Conservation (phyloP, 352 stramenopile genomes). For the Pythium insidiosum region DNA sequence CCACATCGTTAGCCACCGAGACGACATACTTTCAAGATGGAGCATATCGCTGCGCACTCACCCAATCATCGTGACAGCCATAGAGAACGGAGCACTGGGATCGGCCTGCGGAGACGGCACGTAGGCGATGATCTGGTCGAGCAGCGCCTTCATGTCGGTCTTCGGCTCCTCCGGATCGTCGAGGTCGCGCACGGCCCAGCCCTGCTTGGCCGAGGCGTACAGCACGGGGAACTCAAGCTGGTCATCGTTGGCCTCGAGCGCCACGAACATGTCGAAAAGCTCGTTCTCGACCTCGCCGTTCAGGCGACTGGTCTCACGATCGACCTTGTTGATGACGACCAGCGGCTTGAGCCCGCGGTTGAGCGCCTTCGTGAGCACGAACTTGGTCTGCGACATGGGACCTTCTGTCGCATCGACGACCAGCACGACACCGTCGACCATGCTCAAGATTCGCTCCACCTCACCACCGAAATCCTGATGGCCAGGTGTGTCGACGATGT, state of each 20-base stretch:
- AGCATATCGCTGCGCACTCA: slow-evolving; percentile 13
- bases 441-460: slow-evolving; percentile 95
- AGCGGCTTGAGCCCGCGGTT: slow-evolving; percentile 89
- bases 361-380: slow-evolving; percentile 96
- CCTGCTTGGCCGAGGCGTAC: slow-evolving; percentile 94
- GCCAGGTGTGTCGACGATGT: slow-evolving; percentile 97
- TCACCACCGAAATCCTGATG: slow-evolving; percentile 99
- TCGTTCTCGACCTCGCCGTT: slow-evolving; percentile 95
- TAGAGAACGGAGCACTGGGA: slow-evolving; percentile 86
- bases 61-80: slow-evolving; percentile 94
- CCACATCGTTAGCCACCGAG: too few relatives aligned
- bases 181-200: slow-evolving; percentile 91
- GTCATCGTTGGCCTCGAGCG: slow-evolving; percentile 89
- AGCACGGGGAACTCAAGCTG: slow-evolving; percentile 96
- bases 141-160: slow-evolving; percentile 92
- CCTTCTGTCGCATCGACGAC: slow-evolving; percentile 97
- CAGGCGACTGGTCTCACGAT: slow-evolving; percentile 86
- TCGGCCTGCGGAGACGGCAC: slow-evolving; percentile 86
- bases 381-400: slow-evolving; percentile 98
- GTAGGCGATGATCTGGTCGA: slow-evolving; percentile 95
- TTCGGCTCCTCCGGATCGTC: slow-evolving; percentile 50
- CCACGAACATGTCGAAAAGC: slow-evolving; percentile 96
- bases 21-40: too few relatives aligned
- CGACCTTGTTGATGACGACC: slow-evolving; percentile 99
- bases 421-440: slow-evolving; percentile 96